Conservation (phyloP, 2,329 filamentous ascomycete genomes). For the Botrytis hyacinthi region DNA sequence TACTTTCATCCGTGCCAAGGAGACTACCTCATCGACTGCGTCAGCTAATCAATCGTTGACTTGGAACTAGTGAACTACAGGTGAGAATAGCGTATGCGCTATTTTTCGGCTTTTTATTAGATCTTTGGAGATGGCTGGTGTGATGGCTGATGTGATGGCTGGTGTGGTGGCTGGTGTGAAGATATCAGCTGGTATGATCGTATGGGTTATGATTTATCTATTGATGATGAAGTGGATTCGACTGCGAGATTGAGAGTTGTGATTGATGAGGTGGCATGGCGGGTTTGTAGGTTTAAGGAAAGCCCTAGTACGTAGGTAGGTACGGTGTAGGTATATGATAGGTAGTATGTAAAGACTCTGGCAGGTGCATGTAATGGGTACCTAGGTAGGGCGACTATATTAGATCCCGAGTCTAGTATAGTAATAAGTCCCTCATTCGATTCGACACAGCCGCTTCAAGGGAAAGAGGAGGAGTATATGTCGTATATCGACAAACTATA, state of each 20-base stretch:
- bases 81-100: neutral
- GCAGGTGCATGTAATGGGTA: too few species aligned
- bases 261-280: neutral
- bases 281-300: neutral
- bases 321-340: neutral
- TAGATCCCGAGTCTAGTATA: neutral
- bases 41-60: neutral
- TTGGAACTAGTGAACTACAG: neutral
- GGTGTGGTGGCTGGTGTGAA: neutral
- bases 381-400: neutral
- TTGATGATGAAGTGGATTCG: neutral
- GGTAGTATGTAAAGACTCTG: neutral
- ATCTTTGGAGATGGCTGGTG: neutral
- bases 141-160: too few species aligned
- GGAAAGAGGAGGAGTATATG: neutral
- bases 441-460: neutral
- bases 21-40: neutral
- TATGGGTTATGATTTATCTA: neutral
- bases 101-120: neutral
- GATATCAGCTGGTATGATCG: neutral
- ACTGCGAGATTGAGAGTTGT: neutral
- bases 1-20: neutral
- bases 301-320: neutral
- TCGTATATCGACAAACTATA: neutral
- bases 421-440: neutral